Base-by-base conservation (phyloP, 805 yeast species). In the Huiozyma naganishii region DNA sequence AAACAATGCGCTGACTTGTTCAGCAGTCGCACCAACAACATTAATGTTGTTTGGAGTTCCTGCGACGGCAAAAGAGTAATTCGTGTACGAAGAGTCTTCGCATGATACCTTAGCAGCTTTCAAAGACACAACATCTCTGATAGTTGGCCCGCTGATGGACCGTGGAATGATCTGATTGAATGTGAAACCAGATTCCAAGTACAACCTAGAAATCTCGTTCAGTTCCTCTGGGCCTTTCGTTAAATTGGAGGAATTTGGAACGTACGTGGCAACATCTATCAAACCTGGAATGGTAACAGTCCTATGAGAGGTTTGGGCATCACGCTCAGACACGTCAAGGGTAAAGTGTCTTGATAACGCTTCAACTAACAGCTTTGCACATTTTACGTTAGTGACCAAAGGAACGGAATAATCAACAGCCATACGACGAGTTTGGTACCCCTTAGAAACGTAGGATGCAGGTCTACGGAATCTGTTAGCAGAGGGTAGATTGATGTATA, bases 351-450 rank as follows among this genome's bases (percentile, higher is more conserved):
- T 74, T 35, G 90, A 74, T 52, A 88, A 66, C n/a, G 99, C 97
- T 70, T 92, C 97, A 52, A 92, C 80, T 67, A 92, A 73, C 53
- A 92, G 72, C 69, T 92, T 92, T 49, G 99, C 99, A 73, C 89
- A 82, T 70, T 92, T 92, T 53, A 92, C 97, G 62, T 92, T 92
- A 52, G 99, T 92, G 41, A 92, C 95, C 64, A 92, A 74, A 41
- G 99, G 99, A 62, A 92, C 88, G 42, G 97, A 89, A 65, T 85
- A 94, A 69, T 92, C 99, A 52, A 92, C 97, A 54, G 99, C 98
- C 97, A 92, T 85, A 74, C 99, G 92, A 76, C 99, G 94, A 39
- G 97, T 86, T 67, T 78, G 80, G 75, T 92, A 92, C 65, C 99
- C 99, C 71, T 85, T 88, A 29, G 96, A 86, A 74, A 92, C 87